These are phyloP conservation scores for Fusarium sp. DNA, from an alignment of 2,329 filamentous ascomycete genomes.

Conservation along the genomic window DNA sequence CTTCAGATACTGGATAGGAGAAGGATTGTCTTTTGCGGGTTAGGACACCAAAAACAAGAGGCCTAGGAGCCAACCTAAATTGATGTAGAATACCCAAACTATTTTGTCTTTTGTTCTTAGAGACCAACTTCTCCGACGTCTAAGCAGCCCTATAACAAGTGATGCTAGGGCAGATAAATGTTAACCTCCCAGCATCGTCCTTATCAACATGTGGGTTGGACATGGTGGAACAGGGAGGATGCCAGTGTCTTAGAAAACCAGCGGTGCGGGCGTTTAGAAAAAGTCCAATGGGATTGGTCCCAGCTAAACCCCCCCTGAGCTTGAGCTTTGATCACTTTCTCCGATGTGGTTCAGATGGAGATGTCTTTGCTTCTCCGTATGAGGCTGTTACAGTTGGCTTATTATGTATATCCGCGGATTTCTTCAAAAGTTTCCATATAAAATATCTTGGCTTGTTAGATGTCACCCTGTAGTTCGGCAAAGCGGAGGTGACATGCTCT, in stretches of 20 bases:
- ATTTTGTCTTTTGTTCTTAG: not conserved
- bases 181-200: conserved; percentile 5
- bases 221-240: conserved; percentile 6
- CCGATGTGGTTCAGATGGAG: not conserved
- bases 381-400: not conserved
- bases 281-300: conserved; percentile 35
- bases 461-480: not conserved
- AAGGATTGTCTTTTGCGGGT: no score
- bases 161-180: not conserved
- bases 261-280: conserved; percentile 42
- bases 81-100: not conserved
- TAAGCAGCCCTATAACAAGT: not conserved
- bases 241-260: not conserved
- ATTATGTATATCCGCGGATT: not conserved
- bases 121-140: not conserved
- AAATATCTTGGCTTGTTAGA: not conserved
- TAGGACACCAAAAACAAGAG: not conserved
- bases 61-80: not conserved
- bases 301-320: conserved; percentile 16
- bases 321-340: conserved; percentile 18
- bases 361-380: not conserved
- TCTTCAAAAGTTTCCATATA: not conserved
- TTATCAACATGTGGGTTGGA: conserved; percentile 11
- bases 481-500: conserved; percentile 8
- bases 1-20: not conserved